phyloP scores from a whole-genome alignment of 2,329 filamentous ascomycete genomes.

The Hypoxylon sp. region DNA sequence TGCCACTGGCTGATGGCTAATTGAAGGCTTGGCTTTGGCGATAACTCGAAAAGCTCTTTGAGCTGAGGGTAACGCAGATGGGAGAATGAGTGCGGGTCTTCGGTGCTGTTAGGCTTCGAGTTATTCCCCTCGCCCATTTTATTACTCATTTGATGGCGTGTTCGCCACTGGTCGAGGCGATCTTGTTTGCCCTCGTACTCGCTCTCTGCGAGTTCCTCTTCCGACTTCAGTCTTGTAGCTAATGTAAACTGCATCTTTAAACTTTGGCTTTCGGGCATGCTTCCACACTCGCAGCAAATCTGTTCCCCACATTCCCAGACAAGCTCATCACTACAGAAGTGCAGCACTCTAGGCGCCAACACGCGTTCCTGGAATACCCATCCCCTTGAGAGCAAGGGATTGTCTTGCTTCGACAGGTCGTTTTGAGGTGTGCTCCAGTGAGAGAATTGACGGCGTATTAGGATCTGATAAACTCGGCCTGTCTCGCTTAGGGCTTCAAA shows the following conservation, averaged over 20 bases:
- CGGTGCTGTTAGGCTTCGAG: background rate
- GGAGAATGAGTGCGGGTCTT: background rate
- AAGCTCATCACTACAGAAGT: background rate
- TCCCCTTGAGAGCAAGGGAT: constrained; percentile 1
- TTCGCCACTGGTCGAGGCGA: background rate
- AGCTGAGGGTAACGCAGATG: background rate
- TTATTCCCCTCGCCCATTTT: background rate
- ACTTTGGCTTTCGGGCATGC: background rate
- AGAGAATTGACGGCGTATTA: background rate
- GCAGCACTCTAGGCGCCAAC: background rate
- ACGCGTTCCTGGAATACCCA: constrained; percentile 3
- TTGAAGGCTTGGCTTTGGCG: background rate
- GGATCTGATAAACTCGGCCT: background rate
- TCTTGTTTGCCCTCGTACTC: background rate
- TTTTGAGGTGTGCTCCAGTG: background rate
- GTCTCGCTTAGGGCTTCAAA: background rate
- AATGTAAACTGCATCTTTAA: background rate
- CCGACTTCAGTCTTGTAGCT: background rate
- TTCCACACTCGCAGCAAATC: background rate
- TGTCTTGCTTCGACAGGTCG: background rate
- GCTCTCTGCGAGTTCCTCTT: background rate
- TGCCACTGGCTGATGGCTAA: background rate
- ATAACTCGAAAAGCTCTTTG: constrained; percentile 1
- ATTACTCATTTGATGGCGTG: background rate
- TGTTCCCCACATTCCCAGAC: background rate